A percentile compares a stretch with the other conserved stretches of the same genome.
Evolutionary conservation across 2,329 filamentous ascomycete species (phyloP).

Genomic region (Aspergillus fructus): DNA sequence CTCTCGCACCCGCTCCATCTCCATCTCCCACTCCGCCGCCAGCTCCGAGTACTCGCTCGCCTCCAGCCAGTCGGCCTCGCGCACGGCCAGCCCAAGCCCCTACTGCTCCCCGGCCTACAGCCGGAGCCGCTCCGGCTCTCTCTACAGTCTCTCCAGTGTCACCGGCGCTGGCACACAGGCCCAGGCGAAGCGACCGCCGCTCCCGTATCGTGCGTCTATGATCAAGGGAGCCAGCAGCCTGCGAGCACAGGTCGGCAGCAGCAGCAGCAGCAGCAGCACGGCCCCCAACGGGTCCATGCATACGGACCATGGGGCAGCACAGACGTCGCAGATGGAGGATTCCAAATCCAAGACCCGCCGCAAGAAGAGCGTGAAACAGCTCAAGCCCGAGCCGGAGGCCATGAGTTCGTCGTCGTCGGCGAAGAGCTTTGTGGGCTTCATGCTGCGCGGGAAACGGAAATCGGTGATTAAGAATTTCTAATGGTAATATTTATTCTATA

Average conservation of each 20-base stretch:
- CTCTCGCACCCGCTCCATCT: constrained; percentile 13
- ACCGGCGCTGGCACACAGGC: constrained; percentile 1
- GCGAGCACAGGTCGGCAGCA: constrained; percentile 27
- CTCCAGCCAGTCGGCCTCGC: constrained; percentile 19
- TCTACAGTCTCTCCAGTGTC: constrained; percentile 25
- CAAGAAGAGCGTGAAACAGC: constrained; percentile 17
- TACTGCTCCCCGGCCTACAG: constrained; percentile 20
- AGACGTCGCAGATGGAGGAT: constrained; percentile 3
- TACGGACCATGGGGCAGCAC: too few relatives aligned
- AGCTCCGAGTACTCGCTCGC: constrained; percentile 17
- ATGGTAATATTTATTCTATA: background rate
- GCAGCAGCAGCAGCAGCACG: constrained; percentile 12
- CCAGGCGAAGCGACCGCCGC: constrained; percentile 19
- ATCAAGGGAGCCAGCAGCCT: constrained; percentile 33
- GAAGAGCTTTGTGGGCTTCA: constrained; percentile 25
- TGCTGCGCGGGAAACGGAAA: constrained; percentile 21
- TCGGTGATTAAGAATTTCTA: constrained; percentile 22
- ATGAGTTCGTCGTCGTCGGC: constrained; percentile 7
- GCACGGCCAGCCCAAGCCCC: constrained; percentile 21
- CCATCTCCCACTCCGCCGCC: constrained; percentile 19
- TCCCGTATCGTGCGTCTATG: constrained; percentile 25
- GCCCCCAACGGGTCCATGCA: background rate
- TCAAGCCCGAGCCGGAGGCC: constrained; percentile 1
- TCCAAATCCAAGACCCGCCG: constrained; percentile 12
- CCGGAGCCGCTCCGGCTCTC: constrained; percentile 22